Conservation (phyloP, 176 grass and related monocot species). For the Ampelocalamus luodianensis region DNA sequence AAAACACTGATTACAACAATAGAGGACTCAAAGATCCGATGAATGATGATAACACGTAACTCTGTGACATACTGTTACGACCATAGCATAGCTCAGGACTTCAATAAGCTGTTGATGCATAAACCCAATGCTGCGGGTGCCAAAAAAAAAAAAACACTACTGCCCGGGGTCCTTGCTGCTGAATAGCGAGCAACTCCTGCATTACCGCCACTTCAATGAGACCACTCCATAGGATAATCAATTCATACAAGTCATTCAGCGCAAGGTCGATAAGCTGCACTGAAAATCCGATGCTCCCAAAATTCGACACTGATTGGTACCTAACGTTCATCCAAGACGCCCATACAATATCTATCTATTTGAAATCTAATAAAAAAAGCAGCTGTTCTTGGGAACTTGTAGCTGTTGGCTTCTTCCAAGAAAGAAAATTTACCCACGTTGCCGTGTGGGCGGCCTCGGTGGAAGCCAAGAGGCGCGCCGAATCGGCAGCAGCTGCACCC, state of each 20-base stretch:
- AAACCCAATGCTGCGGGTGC: constrained; percentile 94
- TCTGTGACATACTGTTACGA: constrained; percentile 81
- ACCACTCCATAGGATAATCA: not conserved
- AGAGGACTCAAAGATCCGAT: not conserved
- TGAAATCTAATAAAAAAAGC: too few relatives aligned
- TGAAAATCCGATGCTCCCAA: constrained; percentile 13
- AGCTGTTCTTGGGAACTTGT: too few relatives aligned
- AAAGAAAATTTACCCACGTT: too few relatives aligned
- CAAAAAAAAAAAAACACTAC: constrained; percentile 97
- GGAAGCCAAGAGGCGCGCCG: too few relatives aligned
- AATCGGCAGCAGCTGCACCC: too few relatives aligned
- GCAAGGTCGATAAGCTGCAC: not conserved
- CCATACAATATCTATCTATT: too few relatives aligned
- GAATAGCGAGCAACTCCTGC: constrained; percentile 96
- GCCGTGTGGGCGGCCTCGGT: too few relatives aligned
- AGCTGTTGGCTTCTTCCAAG: too few relatives aligned
- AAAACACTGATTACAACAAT: constrained; percentile 2
- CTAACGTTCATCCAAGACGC: too few relatives aligned
- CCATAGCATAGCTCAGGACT: constrained; percentile 99
- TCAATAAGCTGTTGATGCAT: constrained; percentile 99
- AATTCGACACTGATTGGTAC: too few relatives aligned
- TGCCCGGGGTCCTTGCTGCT: constrained; percentile 90
- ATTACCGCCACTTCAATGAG: constrained; percentile 34
- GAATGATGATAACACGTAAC: not conserved
- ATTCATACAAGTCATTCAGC: constrained; percentile 25